Percentiles rank a stretch among this genome's conserved stretches.
Evolutionary conservation across 441 rosid species (phyloP).

Genomic region (Populus tomentosa): DNA sequence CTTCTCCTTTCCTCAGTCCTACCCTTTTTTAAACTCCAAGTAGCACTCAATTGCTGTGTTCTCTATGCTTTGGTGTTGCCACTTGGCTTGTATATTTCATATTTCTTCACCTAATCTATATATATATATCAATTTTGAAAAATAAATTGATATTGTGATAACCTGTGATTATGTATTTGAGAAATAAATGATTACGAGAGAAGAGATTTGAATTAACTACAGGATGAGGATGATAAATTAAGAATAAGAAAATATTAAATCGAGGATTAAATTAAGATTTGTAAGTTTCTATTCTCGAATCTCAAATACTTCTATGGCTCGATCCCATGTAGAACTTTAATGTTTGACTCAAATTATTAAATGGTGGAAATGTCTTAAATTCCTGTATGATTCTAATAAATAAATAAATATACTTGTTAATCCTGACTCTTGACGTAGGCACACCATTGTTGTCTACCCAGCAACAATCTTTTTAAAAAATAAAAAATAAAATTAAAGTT

Average conservation of each 20-base stretch:
- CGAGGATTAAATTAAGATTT: background rate
- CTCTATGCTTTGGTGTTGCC: slow-evolving; percentile 18
- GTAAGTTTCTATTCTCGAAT: slow-evolving; percentile 47
- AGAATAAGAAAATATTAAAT: background rate
- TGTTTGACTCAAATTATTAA: slow-evolving; percentile 19
- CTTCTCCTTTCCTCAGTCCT: slow-evolving; percentile 17
- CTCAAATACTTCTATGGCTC: slow-evolving; percentile 27
- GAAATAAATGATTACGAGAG: slow-evolving; percentile 12
- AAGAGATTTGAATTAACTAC: background rate
- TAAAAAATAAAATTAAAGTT: too few species aligned
- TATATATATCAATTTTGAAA: too few species aligned
- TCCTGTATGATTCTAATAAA: background rate
- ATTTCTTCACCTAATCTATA: slow-evolving; percentile 11
- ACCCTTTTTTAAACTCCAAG: slow-evolving; percentile 35
- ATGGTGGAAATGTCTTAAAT: background rate
- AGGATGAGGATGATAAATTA: slow-evolving; percentile 1
- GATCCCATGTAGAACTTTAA: slow-evolving; percentile 13
- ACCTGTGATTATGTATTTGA: slow-evolving; percentile 20
- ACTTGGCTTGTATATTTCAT: slow-evolving; percentile 23
- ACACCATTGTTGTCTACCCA: background rate
- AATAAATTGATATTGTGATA: too few species aligned
- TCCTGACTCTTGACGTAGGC: background rate
- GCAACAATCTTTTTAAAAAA: background rate
- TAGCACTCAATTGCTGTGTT: slow-evolving; percentile 32
- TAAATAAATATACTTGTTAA: background rate